Percentiles rank a stretch among this genome's conserved stretches.
Conservation (phyloP, 2,329 filamentous ascomycete genomes). For the Cladorrhinum sp. region DNA sequence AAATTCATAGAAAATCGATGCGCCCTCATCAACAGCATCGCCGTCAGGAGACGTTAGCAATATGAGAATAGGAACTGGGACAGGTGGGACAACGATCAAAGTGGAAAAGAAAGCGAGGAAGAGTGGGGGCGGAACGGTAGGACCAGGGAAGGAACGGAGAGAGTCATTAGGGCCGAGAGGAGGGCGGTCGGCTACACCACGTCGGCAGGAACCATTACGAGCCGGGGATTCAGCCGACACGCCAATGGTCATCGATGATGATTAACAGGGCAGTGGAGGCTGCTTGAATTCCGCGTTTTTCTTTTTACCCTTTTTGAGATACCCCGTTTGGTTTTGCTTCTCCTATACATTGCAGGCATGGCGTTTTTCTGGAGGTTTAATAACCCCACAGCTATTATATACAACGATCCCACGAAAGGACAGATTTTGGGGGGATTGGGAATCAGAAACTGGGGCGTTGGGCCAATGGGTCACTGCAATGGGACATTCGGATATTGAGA, state of each 20-base stretch:
- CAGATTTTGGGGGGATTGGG: background rate
- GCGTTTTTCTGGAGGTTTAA: conserved; percentile 1
- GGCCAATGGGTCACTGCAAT: too few species aligned
- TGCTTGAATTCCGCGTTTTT: background rate
- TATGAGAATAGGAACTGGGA: background rate
- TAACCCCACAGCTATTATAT: background rate
- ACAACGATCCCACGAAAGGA: background rate
- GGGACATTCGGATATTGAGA: background rate
- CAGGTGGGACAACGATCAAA: background rate
- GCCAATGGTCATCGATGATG: conserved; percentile 23
- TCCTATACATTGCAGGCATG: background rate
- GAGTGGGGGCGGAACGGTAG: background rate
- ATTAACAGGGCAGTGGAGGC: too few species aligned
- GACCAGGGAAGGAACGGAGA: background rate
- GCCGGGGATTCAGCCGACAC: conserved; percentile 24
- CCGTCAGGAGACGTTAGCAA: background rate
- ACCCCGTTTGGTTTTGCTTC: conserved; percentile 11
- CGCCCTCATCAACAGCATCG: background rate
- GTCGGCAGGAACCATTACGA: conserved; percentile 1
- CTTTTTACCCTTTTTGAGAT: conserved; percentile 17
- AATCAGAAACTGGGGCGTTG: background rate
- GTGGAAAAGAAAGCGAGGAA: background rate
- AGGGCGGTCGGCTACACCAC: conserved; percentile 5
- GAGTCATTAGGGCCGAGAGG: background rate
- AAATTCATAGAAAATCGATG: conserved; percentile 7